Conservation (phyloP, 2,329 filamentous ascomycete species). For the Phialophora verrucosa region DNA sequence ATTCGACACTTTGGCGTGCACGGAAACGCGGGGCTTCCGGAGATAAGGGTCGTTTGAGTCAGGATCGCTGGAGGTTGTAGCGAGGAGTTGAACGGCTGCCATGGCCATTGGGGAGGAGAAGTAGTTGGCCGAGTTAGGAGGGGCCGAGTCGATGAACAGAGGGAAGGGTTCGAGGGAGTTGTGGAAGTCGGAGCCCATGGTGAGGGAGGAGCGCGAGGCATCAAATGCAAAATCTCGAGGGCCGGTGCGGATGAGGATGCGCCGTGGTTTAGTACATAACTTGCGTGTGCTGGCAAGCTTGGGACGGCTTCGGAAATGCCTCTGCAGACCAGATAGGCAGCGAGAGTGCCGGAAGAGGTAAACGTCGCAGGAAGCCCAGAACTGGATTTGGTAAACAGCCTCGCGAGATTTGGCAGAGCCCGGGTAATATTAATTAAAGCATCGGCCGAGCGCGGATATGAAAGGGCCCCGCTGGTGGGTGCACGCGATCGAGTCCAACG, state of each 20-base stretch:
- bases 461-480: neutral
- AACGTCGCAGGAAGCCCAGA: neutral
- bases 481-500: neutral
- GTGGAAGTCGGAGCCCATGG: constrained; percentile 20
- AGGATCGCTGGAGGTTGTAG: constrained; percentile 26
- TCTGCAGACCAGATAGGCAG: neutral
- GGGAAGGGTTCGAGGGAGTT: constrained; percentile 39
- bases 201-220: constrained; percentile 10
- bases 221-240: neutral
- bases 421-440: neutral
- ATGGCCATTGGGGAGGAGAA: constrained; percentile 40
- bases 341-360: neutral
- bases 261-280: neutral
- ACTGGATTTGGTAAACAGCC: neutral
- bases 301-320: neutral
- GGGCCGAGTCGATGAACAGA: constrained; percentile 38
- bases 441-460: neutral
- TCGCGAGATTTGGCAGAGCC: neutral
- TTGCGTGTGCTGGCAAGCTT: neutral
- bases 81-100: constrained; percentile 36
- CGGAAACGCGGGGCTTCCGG: constrained; percentile 26
- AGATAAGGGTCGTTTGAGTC: constrained; percentile 7
- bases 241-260: neutral
- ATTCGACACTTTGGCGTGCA: constrained; percentile 34
- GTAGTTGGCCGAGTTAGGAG: constrained; percentile 37